Conservation (phyloP, 192 early-diverging fungal genomes). For the Spinellus fusiger region DNA sequence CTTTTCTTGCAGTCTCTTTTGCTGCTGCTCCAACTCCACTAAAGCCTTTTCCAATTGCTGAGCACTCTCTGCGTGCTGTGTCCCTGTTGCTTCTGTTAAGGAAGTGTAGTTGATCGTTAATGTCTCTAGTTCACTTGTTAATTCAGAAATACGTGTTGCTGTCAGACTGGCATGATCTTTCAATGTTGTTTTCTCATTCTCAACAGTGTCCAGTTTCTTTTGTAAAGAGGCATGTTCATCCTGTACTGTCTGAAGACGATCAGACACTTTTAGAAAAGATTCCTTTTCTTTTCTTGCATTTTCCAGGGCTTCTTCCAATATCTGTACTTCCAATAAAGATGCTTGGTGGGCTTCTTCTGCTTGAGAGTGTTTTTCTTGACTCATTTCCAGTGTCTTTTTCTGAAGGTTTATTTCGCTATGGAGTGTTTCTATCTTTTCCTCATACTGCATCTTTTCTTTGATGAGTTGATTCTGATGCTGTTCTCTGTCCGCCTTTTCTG, state of each 20-base stretch:
- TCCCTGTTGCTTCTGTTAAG: neutral
- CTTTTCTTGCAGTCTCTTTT: neutral
- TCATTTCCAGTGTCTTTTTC: neutral
- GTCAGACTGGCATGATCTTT: neutral
- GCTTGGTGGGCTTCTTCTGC: neutral
- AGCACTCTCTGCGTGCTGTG: neutral
- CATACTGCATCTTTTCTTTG: neutral
- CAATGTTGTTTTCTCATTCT: neutral
- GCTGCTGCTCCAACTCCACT: neutral
- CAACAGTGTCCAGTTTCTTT: neutral
- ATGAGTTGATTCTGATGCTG: neutral
- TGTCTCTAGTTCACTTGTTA: neutral
- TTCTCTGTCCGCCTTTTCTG: neutral
- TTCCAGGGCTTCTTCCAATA: neutral
- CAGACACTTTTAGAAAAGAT: neutral
- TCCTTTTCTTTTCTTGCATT: neutral
- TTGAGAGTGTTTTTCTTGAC: neutral
- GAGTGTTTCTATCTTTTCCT: neutral
- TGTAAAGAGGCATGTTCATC: neutral
- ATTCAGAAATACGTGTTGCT: too few species aligned
- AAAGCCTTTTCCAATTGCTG: neutral
- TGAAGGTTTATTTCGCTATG: neutral
- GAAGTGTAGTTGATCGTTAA: neutral
- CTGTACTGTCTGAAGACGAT: neutral
- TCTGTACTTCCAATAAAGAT: neutral